Conservation (phyloP, 192 early-diverging fungal genomes). For the Backusella westeae region DNA sequence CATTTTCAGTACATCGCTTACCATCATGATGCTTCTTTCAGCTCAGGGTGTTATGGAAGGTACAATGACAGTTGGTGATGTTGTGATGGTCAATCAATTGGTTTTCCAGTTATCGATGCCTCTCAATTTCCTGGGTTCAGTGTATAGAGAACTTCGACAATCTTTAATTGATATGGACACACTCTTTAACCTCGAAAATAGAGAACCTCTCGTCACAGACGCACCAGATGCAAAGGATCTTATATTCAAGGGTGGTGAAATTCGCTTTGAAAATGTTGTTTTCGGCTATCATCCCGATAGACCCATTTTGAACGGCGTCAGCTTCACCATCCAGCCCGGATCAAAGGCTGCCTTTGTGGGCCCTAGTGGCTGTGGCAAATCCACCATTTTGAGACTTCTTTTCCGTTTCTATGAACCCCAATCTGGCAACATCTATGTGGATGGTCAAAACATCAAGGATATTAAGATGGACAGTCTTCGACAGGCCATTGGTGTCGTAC, state of each 20-base stretch:
- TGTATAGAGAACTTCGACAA: slow-evolving; percentile 96
- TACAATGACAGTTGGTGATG: slow-evolving; percentile 91
- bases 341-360: slow-evolving; percentile 91
- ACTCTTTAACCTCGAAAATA: slow-evolving; percentile 83
- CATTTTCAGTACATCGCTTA: slow-evolving; percentile 92
- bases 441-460: slow-evolving; percentile 79
- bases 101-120: slow-evolving; percentile 98
- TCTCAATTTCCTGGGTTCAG: slow-evolving; percentile 95
- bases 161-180: slow-evolving; percentile 96
- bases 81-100: slow-evolving; percentile 98
- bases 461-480: slow-evolving; percentile 83
- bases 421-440: slow-evolving; percentile 76
- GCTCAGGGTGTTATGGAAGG: slow-evolving; percentile 75
- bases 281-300: slow-evolving; percentile 85
- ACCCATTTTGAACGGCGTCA: slow-evolving; percentile 58
- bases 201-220: slow-evolving; percentile 48
- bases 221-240: slow-evolving; percentile 56
- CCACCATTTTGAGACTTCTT: slow-evolving; percentile 78
- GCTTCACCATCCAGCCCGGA: slow-evolving; percentile 83
- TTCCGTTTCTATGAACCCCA: slow-evolving; percentile 95
- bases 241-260: slow-evolving; percentile 66
- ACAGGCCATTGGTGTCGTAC: slow-evolving; percentile 79
- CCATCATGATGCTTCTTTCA: slow-evolving; percentile 95
- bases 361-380: slow-evolving; percentile 92
- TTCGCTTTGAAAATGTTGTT: slow-evolving; percentile 81